phyloP scores from a whole-genome alignment of 2,329 filamentous ascomycete species.

The Xylariaceae sp. region DNA sequence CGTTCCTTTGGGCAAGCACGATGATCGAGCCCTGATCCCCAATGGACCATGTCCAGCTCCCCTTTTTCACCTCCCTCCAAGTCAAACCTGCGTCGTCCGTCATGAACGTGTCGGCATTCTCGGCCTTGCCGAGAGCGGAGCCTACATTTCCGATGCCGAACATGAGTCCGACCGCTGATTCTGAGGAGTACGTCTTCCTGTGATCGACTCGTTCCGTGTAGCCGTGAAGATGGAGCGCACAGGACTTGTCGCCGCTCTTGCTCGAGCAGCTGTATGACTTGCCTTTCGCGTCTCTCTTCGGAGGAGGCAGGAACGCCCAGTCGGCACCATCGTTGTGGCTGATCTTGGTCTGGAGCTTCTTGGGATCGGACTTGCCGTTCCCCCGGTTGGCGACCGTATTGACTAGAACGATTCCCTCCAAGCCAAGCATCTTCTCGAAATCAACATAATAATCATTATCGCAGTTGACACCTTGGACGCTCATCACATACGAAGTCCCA shows the following conservation, averaged over 20 bases:
- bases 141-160: conserved; percentile 91
- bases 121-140: conserved; percentile 51
- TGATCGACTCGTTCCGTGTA: conserved; percentile 86
- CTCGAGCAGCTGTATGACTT: conserved; percentile 64
- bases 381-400: conserved; percentile 76
- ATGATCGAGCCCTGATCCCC: conserved; percentile 93
- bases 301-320: conserved; percentile 73
- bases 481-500: conserved; percentile 88
- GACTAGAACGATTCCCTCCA: conserved; percentile 84
- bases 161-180: conserved; percentile 82
- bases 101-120: conserved; percentile 83
- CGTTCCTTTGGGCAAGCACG: conserved; percentile 70
- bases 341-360: conserved; percentile 83
- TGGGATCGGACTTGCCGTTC: conserved; percentile 58
- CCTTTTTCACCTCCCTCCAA: conserved; percentile 82
- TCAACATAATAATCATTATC: conserved; percentile 74
- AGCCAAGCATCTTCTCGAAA: conserved; percentile 88
- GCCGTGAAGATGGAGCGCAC: conserved; percentile 86
- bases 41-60: conserved; percentile 86
- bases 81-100: conserved; percentile 82
- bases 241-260: conserved; percentile 53
- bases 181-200: conserved; percentile 78
- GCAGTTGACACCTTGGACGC: conserved; percentile 73
- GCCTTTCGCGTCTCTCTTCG: conserved; percentile 59
- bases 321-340: conserved; percentile 93